Percentiles rank a stretch among this genome's conserved stretches.
These are phyloP conservation scores for Beauveria sp. DNA, from an alignment of 2,329 filamentous ascomycete genomes.

Conservation along the genomic window DNA sequence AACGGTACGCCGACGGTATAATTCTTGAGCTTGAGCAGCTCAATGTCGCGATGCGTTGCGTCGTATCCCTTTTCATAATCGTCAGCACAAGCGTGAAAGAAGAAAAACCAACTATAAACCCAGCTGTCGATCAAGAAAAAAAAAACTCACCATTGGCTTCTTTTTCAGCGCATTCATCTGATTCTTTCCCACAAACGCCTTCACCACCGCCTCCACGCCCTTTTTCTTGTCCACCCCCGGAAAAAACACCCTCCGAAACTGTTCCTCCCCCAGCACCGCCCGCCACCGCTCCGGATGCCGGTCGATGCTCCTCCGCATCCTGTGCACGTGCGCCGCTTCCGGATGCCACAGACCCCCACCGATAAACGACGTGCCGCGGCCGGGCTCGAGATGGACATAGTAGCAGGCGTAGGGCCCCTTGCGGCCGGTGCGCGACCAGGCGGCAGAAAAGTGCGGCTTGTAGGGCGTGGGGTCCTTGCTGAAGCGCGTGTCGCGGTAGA, in stretches of 20 bases:
- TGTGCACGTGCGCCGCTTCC: conserved; percentile 55
- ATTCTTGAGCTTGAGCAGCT: conserved; percentile 70
- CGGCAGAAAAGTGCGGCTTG: conserved; percentile 80
- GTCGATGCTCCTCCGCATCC: conserved; percentile 69
- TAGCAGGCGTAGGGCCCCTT: conserved; percentile 86
- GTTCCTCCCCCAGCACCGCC: conserved; percentile 51
- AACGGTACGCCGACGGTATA: conserved; percentile 67
- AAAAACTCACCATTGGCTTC: conserved; percentile 63
- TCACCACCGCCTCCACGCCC: conserved; percentile 46
- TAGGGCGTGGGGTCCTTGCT: conserved; percentile 80
- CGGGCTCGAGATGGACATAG: conserved; percentile 76
- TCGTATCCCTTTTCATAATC: conserved; percentile 55
- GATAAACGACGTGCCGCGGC: conserved; percentile 43
- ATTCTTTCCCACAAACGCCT: conserved; percentile 65
- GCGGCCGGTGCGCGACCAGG: conserved; percentile 78
- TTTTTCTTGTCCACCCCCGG: conserved; percentile 29
- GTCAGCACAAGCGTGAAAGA: neutral
- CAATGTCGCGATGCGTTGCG: conserved; percentile 69
- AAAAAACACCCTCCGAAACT: conserved; percentile 59
- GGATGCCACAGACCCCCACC: conserved; percentile 81
- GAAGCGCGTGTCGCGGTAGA: conserved; percentile 82
- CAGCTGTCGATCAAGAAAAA: no score
- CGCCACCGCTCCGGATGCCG: conserved; percentile 63
- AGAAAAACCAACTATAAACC: neutral
- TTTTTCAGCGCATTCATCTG: conserved; percentile 72